These are phyloP conservation scores for Raphanus raphanistrum DNA, from an alignment of 345 rosid species.

Conservation along the genomic window DNA sequence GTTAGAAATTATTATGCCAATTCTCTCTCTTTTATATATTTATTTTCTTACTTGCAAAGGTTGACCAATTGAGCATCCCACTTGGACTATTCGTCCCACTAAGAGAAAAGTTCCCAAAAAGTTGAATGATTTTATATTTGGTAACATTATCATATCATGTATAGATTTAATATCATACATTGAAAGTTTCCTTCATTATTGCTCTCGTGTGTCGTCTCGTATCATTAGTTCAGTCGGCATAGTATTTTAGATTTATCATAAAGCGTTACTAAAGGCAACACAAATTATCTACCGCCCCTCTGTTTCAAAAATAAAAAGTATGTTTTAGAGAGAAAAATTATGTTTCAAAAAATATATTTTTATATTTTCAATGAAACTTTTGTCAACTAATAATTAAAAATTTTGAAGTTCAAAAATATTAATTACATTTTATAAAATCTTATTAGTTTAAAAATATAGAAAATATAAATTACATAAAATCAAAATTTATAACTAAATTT, in stretches of 20 bases:
- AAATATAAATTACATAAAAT: too few species aligned
- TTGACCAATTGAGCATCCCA: conserved; percentile 77
- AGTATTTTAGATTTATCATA: conserved; percentile 3
- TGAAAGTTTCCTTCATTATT: neutral
- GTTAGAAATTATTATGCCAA: conserved; percentile 37
- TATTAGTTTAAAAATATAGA: too few species aligned
- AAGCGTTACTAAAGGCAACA: neutral
- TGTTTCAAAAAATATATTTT: too few species aligned
- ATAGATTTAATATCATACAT: neutral
- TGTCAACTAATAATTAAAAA: too few species aligned
- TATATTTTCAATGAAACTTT: too few species aligned
- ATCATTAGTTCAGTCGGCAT: conserved; percentile 12
- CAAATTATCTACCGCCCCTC: neutral
- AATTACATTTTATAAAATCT: too few species aligned
- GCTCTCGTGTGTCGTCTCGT: neutral
- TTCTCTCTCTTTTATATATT: conserved; percentile 15
- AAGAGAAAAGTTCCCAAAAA: conserved; percentile 19
- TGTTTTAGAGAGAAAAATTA: too few species aligned
- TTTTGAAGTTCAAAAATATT: too few species aligned
- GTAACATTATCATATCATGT: conserved; percentile 6
- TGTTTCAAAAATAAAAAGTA: too few species aligned
- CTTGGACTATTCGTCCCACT: conserved; percentile 53
- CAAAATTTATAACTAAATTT: too few species aligned
- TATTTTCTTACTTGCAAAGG: conserved; percentile 53
- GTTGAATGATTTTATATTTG: conserved; percentile 39